Conservation (phyloP, 2,329 filamentous ascomycete species). For the Aspergillus ruber region DNA sequence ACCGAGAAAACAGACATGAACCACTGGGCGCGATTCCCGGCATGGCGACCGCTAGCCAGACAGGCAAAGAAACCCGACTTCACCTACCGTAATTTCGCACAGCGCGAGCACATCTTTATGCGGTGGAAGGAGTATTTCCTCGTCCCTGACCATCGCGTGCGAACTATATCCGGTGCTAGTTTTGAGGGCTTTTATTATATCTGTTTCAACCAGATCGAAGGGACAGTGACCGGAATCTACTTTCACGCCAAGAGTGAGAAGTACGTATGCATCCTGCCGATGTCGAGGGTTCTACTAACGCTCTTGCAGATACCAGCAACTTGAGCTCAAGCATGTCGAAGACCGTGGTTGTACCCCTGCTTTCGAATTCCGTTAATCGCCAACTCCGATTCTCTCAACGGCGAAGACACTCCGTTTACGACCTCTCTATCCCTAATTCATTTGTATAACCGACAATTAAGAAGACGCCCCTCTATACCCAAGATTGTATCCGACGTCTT, state of each 20-base stretch:
- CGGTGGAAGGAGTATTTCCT: slow-evolving; percentile 98
- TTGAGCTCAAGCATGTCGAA: slow-evolving; percentile 82
- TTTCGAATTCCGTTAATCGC: slow-evolving; percentile 69
- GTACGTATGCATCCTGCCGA: slow-evolving; percentile 49
- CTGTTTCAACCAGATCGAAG: slow-evolving; percentile 88
- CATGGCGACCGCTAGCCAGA: slow-evolving; percentile 71
- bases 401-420: background rate
- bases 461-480: too few relatives aligned
- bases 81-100: slow-evolving; percentile 62
- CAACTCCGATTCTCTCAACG: background rate
- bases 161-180: slow-evolving; percentile 85
- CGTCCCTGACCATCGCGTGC: slow-evolving; percentile 87
- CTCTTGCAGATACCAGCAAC: slow-evolving; percentile 71
- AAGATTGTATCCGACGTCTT: too few relatives aligned
- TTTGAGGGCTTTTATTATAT: slow-evolving; percentile 99
- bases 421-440: too few relatives aligned
- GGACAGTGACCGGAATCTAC: slow-evolving; percentile 86
- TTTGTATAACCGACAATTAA: background rate
- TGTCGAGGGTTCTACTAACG: slow-evolving; percentile 5
- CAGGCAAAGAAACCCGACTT: slow-evolving; percentile 54
- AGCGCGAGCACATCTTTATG: slow-evolving; percentile 92
- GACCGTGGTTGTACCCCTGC: slow-evolving; percentile 77
- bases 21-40: slow-evolving; percentile 86
- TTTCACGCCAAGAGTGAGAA: slow-evolving; percentile 98
- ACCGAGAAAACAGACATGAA: slow-evolving; percentile 84